Percentiles rank a stretch among this genome's conserved stretches.
phyloP scores from a whole-genome alignment of 192 early-diverging fungal species.

The Mortierella hygrophila region DNA sequence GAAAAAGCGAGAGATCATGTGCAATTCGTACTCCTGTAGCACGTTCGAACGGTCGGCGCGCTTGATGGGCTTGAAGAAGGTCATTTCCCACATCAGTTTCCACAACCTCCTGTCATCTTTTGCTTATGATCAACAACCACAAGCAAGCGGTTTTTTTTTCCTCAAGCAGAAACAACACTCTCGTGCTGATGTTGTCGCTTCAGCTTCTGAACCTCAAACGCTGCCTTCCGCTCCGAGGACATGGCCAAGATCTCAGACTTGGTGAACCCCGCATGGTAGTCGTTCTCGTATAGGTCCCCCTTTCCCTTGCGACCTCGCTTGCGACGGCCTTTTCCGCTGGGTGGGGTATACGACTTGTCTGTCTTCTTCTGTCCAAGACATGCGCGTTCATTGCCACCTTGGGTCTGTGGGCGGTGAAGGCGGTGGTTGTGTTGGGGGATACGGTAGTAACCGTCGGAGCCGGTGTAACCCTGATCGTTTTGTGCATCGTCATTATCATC shows the following conservation, averaged over 20 bases:
- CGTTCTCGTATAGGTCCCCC: conserved; percentile 2
- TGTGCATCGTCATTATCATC: no score
- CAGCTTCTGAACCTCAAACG: background rate
- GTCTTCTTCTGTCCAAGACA: background rate
- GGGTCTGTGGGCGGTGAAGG: background rate
- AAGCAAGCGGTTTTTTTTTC: no score
- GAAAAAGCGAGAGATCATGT: no score
- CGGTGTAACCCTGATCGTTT: background rate
- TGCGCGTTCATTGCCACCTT: no score
- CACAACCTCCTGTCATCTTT: no score
- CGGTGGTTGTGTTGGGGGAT: background rate
- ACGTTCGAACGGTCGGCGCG: no score
- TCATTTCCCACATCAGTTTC: no score
- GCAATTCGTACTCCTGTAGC: no score
- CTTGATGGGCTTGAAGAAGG: no score
- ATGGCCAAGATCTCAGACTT: conserved; percentile 11
- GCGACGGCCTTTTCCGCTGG: background rate
- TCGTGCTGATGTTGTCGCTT: background rate
- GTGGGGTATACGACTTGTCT: background rate
- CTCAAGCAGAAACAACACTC: background rate
- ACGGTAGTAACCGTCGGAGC: background rate
- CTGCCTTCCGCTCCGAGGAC: conserved; percentile 1
- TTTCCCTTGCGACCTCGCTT: background rate
- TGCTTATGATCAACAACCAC: no score
- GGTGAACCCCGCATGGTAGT: conserved; percentile 15